Percentiles rank a stretch among this genome's conserved stretches.
phyloP scores from a whole-genome alignment of 2,329 filamentous ascomycete genomes.

The Trichoderma citrinoviride region DNA sequence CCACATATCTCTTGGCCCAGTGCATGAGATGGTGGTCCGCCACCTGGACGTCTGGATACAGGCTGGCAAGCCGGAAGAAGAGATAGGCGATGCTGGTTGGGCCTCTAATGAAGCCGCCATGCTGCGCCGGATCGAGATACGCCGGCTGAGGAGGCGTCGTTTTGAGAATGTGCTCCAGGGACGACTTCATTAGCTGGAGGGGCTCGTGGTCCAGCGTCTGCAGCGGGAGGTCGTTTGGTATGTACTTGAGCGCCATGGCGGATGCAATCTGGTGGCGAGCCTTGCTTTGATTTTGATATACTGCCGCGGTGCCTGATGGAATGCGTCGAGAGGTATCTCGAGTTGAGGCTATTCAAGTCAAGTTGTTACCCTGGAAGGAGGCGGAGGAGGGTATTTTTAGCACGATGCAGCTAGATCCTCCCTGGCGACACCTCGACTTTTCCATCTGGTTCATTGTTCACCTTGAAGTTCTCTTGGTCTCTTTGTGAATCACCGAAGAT shows the following conservation, averaged over 20 bases:
- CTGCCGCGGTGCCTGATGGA: background rate
- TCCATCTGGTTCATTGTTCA: background rate
- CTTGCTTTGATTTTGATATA: background rate
- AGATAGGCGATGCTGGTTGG: conserved; percentile 57
- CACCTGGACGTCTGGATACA: conserved; percentile 45
- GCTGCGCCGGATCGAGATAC: conserved; percentile 33
- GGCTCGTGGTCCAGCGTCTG: conserved; percentile 32
- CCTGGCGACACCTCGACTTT: background rate
- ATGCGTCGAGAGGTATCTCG: background rate
- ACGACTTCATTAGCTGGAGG: conserved; percentile 32
- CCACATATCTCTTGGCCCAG: conserved; percentile 50
- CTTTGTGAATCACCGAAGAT: background rate
- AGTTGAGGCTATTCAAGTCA: background rate
- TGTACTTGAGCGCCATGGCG: conserved; percentile 33
- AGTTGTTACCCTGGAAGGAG: conserved; percentile 5
- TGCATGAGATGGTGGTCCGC: conserved; percentile 41
- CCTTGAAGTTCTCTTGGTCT: background rate
- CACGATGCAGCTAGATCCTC: conserved; percentile 4
- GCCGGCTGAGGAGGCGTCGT: conserved; percentile 37
- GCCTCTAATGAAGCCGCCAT: conserved; percentile 52
- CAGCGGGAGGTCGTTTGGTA: conserved; percentile 36
- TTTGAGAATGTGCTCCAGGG: conserved; percentile 39
- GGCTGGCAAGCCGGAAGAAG: conserved; percentile 48
- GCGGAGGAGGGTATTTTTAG: background rate
- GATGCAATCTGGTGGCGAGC: background rate